phyloP scores from a whole-genome alignment of 1,284 basidiomycete genomes.

The Cutaneotrichosporon daszewskae region DNA sequence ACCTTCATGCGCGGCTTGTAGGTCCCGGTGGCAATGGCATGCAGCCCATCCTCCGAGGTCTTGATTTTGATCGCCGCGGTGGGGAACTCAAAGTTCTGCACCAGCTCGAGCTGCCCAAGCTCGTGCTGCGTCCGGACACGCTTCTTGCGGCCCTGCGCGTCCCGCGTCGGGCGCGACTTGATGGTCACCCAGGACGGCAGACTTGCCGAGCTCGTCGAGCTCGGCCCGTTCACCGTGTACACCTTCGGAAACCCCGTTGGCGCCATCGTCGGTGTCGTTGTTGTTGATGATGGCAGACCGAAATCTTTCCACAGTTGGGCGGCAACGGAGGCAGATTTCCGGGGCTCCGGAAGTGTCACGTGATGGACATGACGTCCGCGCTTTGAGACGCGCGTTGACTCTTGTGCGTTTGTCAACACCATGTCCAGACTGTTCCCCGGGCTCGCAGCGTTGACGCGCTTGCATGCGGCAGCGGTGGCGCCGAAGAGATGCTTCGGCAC shows the following conservation, averaged over 20 bases:
- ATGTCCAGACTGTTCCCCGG: background rate
- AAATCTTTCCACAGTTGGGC: conserved; percentile 16
- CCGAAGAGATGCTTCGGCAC: too few relatives aligned
- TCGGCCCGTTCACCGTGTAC: conserved; percentile 84
- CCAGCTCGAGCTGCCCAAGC: conserved; percentile 63
- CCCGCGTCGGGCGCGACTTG: conserved; percentile 49
- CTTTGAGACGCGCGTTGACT: too few relatives aligned
- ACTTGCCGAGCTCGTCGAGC: conserved; percentile 72
- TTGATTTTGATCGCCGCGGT: conserved; percentile 89
- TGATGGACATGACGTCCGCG: too few relatives aligned
- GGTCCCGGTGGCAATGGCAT: conserved; percentile 89
- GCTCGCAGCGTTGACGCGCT: background rate
- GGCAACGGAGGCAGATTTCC: conserved; percentile 10
- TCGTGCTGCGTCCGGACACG: conserved; percentile 44
- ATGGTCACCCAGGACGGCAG: conserved; percentile 82
- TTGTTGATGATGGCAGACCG: conserved; percentile 1
- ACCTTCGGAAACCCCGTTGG: conserved; percentile 57
- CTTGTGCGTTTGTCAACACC: too few relatives aligned
- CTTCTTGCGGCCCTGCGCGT: conserved; percentile 36
- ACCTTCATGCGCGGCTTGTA: conserved; percentile 98
- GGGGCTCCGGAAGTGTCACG: too few relatives aligned
- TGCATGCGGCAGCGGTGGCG: too few relatives aligned
- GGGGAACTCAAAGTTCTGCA: conserved; percentile 95
- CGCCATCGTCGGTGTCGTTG: conserved; percentile 16
- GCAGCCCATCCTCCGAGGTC: conserved; percentile 84